Base-by-base conservation (phyloP, 2,329 filamentous ascomycete genomes). In the Arthrobotrys iridis region DNA sequence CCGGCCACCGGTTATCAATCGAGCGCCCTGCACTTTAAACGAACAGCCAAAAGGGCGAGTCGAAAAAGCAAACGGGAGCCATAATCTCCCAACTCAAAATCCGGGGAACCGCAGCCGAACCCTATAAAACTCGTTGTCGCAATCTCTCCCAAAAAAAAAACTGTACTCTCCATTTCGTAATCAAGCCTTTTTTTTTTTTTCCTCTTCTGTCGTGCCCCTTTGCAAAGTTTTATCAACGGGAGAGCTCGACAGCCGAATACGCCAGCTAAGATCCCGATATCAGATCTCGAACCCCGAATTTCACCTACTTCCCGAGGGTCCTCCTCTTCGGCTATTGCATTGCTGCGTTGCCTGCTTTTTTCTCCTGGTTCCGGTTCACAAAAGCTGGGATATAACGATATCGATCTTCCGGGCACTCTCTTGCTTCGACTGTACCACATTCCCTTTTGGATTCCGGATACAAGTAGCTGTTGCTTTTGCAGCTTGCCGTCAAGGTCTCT, bases 61-160 rank as follows among this genome's bases (percentile, higher is more conserved):
- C 48, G 37, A 75, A 75, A 75, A 75, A 68, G 71, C 71, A 75
- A 75, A 59, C 46, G n/a, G 37, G 7, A 40, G 15, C 35, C 13
- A 43, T 55, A 75, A 63, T 64, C 57, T 65, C 71, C 63, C 66
- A 68, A 57, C 46, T 37, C 26, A 40, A 75, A 75, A 75, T 75
- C 63, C 50, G 71, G 71, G 71, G 71, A 75, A 75, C 58, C 71
- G 37, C 57, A 74, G 52, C 70, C 70, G 70, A 74, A 48, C 43
- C 55, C 63, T 62, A 66, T 66, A 65, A 55, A 46, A 62, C 64
- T 35, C 62, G 60, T 28, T 62, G 68, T 62, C 45, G 60, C 70
- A 63, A 66, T 66, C 67, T 66, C 52, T 33, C 60, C 46, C 40
- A 45, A 46, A 48, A 40, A 37, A 50, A 43, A 65, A 33, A 10